A percentile compares a stretch with the other conserved stretches of the same genome.
Evolutionary conservation across 352 stramenopile genomes (phyloP).

Genomic region (Phytophthora parvispora): DNA sequence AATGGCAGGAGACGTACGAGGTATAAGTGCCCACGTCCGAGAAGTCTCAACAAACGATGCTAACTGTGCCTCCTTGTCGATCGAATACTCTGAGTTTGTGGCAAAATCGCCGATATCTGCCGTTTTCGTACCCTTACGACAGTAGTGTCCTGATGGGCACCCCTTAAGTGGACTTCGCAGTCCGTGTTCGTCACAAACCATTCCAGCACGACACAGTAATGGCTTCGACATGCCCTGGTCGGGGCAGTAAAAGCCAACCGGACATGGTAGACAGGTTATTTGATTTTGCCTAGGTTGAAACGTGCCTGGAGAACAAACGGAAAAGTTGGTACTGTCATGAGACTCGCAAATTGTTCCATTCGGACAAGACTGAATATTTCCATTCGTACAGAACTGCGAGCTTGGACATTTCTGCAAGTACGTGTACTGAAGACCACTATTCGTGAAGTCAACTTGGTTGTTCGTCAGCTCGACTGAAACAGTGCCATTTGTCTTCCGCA

Average conservation of each 20-base stretch:
- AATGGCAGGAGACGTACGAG: slow-evolving; percentile 56
- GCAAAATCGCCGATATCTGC: slow-evolving; percentile 71
- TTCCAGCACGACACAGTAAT: slow-evolving; percentile 92
- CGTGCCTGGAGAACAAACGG: slow-evolving; percentile 92
- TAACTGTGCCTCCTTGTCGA: slow-evolving; percentile 76
- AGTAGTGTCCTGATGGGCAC: slow-evolving; percentile 96
- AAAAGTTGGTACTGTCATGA: slow-evolving; percentile 90
- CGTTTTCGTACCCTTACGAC: slow-evolving; percentile 94
- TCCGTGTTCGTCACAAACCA: slow-evolving; percentile 94
- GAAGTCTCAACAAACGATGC: slow-evolving; percentile 62
- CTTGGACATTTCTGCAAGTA: slow-evolving; percentile 77
- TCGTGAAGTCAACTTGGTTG: slow-evolving; percentile 91
- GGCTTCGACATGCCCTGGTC: slow-evolving; percentile 92
- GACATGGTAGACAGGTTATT: slow-evolving; percentile 89
- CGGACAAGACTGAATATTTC: slow-evolving; percentile 75
- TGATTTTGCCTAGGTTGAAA: slow-evolving; percentile 94
- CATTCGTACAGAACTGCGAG: slow-evolving; percentile 68
- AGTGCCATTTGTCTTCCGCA: slow-evolving; percentile 44
- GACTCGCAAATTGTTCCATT: slow-evolving; percentile 89
- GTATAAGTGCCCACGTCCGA: slow-evolving; percentile 60
- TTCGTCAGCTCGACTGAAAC: slow-evolving; percentile 87
- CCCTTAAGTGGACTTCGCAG: slow-evolving; percentile 78
- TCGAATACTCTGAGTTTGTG: slow-evolving; percentile 60
- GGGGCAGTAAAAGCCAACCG: slow-evolving; percentile 96
- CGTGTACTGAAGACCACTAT: slow-evolving; percentile 71